Evolutionary conservation across 1,139 yeast species (phyloP).

Genomic region (Diutina neorugosa): DNA sequence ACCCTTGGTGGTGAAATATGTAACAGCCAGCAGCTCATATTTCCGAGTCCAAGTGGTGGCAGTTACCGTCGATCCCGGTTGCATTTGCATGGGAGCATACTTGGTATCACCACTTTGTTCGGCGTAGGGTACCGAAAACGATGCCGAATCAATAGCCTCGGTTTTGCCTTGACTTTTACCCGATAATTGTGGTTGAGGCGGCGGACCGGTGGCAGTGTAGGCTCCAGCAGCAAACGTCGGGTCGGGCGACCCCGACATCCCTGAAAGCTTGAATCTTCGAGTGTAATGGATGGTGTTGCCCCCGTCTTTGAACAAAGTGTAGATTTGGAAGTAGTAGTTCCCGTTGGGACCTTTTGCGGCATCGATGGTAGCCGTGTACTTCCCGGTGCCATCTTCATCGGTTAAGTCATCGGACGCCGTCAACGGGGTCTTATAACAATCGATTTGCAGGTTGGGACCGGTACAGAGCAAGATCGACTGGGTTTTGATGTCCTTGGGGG

Average conservation of each 20-base stretch:
- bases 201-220: neutral
- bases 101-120: conserved; percentile 62
- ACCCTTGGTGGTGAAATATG: conserved; percentile 31
- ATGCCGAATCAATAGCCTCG: conserved; percentile 17
- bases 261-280: conserved; percentile 48
- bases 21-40: conserved; percentile 56
- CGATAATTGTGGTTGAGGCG: neutral
- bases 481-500: neutral
- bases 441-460: neutral
- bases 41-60: conserved; percentile 50
- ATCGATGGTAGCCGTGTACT: neutral
- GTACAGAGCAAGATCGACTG: conserved; percentile 1
- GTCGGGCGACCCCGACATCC: conserved; percentile 51
- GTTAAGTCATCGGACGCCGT: neutral
- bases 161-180: conserved; percentile 13
- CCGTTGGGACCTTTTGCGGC: conserved; percentile 23
- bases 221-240: neutral
- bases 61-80: conserved; percentile 64
- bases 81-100: conserved; percentile 86
- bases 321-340: conserved; percentile 57
- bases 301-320: conserved; percentile 19
- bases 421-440: neutral
- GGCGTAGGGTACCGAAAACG: conserved; percentile 47
- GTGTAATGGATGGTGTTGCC: conserved; percentile 64
- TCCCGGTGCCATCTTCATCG: neutral